phyloP scores from a whole-genome alignment of 2,329 filamentous ascomycete species.

The Neoascochyta sp. region DNA sequence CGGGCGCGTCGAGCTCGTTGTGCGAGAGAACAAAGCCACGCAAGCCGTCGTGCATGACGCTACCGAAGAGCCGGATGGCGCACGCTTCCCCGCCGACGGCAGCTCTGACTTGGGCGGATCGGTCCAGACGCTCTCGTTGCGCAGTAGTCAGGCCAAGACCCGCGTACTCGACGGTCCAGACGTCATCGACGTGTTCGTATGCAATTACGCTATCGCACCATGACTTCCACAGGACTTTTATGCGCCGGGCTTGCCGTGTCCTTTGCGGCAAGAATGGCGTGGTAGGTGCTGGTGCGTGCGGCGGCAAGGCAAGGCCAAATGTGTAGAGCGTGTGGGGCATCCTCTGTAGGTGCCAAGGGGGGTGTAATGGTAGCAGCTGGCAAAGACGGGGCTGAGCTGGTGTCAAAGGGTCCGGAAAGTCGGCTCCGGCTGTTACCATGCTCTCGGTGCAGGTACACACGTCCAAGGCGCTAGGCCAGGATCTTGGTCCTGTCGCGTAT shows the following conservation, averaged over 20 bases:
- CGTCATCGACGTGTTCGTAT: background rate
- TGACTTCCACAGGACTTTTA: slow-evolving; percentile 27
- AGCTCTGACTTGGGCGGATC: background rate
- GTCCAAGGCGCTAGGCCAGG: too few species aligned
- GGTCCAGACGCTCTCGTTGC: slow-evolving; percentile 8
- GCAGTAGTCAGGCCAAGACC: slow-evolving; percentile 15
- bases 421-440: too few species aligned
- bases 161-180: slow-evolving; percentile 11
- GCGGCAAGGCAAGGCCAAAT: slow-evolving; percentile 8
- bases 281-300: slow-evolving; percentile 3
- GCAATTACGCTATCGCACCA: slow-evolving; percentile 30
- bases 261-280: slow-evolving; percentile 3
- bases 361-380: too few species aligned
- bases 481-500: too few species aligned
- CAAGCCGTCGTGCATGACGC: slow-evolving; percentile 18
- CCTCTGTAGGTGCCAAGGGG: too few species aligned
- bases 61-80: slow-evolving; percentile 17
- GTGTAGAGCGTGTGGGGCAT: too few species aligned
- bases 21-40: slow-evolving; percentile 11
- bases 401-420: too few species aligned
- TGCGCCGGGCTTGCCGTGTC: too few species aligned
- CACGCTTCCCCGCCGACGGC: slow-evolving; percentile 1
- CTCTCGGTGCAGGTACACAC: too few species aligned
- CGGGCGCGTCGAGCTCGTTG: too few species aligned
- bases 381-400: too few species aligned